These are phyloP conservation scores for Metschnikowia arizonensis DNA, from an alignment of 805 yeast genomes.

Conservation along the genomic window DNA sequence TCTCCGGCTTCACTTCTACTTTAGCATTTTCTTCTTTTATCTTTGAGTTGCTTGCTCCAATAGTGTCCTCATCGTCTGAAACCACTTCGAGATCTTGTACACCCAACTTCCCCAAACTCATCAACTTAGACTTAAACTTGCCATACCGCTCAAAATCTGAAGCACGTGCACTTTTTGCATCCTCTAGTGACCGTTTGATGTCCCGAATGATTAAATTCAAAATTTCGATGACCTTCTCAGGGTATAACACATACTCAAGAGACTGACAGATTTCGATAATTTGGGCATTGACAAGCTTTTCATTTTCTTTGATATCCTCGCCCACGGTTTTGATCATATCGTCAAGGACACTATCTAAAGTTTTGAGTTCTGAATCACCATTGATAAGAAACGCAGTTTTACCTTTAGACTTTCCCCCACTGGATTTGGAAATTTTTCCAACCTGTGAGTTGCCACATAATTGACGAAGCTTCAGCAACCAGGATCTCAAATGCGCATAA, in stretches of 20 bases:
- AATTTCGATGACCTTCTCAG: slow-evolving; percentile 46
- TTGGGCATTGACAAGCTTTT: slow-evolving; percentile 42
- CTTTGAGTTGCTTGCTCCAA: neutral
- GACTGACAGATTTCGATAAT: slow-evolving; percentile 65
- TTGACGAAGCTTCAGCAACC: slow-evolving; percentile 70
- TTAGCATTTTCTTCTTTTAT: neutral
- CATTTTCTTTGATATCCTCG: slow-evolving; percentile 44
- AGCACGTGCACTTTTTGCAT: slow-evolving; percentile 1
- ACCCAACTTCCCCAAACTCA: slow-evolving; percentile 20
- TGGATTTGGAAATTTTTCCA: slow-evolving; percentile 24
- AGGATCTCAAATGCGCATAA: slow-evolving; percentile 50
- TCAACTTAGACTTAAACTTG: slow-evolving; percentile 1
- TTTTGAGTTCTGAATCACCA: slow-evolving; percentile 31
- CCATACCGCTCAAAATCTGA: neutral
- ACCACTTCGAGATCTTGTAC: slow-evolving; percentile 13
- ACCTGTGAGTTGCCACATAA: slow-evolving; percentile 78
- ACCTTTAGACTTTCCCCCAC: slow-evolving; percentile 8
- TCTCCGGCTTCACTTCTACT: neutral
- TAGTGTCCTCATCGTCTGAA: slow-evolving; percentile 4
- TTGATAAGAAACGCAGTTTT: slow-evolving; percentile 10
- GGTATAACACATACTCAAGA: slow-evolving; percentile 52
- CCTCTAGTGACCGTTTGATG: slow-evolving; percentile 4
- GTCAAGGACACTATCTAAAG: slow-evolving; percentile 62
- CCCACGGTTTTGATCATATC: slow-evolving; percentile 58
- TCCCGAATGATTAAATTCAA: slow-evolving; percentile 37